A percentile compares a stretch with the other conserved stretches of the same genome.
Evolutionary conservation across 495 filamentous ascomycete species (phyloP).

Genomic region (Sabuloglossum arenarium): DNA sequence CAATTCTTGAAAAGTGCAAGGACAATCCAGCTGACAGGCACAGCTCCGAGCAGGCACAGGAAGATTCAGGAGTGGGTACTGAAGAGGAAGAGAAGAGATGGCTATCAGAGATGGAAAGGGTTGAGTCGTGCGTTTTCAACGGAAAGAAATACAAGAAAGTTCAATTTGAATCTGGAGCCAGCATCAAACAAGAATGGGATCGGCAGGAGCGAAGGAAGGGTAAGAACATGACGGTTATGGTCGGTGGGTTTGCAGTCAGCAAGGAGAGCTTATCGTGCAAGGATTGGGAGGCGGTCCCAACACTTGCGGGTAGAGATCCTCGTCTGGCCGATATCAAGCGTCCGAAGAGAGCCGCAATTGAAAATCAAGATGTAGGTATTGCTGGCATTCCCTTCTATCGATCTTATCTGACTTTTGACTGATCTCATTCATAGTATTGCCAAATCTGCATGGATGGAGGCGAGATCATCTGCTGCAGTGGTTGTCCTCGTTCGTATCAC

Average conservation of each 20-base stretch:
- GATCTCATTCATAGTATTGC: conserved; percentile 21
- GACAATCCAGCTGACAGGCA: conserved; percentile 27
- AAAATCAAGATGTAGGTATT: conserved; percentile 25
- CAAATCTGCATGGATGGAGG: conserved; percentile 32
- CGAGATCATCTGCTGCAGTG: conserved; percentile 25
- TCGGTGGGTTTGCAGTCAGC: conserved; percentile 36
- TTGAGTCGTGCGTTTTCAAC: conserved; percentile 37
- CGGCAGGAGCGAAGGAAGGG: conserved; percentile 28
- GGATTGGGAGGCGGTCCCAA: conserved; percentile 36
- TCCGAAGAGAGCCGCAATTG: conserved; percentile 21
- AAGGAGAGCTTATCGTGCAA: conserved; percentile 34
- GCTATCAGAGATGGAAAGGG: conserved; percentile 35
- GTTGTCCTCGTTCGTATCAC: conserved; percentile 39
- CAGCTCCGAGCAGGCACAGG: conserved; percentile 22
- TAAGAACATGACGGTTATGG: conserved; percentile 37
- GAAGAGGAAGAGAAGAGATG: conserved; percentile 34
- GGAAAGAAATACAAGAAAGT: conserved; percentile 27
- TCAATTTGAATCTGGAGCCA: conserved; percentile 15
- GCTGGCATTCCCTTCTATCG: not conserved
- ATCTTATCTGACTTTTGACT: not conserved
- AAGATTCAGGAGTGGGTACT: conserved; percentile 14
- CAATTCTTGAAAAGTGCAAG: conserved; percentile 33
- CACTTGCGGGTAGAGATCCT: conserved; percentile 32
- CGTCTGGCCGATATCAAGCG: conserved; percentile 24
- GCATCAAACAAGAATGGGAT: conserved; percentile 19